Conservation (phyloP, 2,329 filamentous ascomycete species). For the Plectosphaerella plurivora region DNA sequence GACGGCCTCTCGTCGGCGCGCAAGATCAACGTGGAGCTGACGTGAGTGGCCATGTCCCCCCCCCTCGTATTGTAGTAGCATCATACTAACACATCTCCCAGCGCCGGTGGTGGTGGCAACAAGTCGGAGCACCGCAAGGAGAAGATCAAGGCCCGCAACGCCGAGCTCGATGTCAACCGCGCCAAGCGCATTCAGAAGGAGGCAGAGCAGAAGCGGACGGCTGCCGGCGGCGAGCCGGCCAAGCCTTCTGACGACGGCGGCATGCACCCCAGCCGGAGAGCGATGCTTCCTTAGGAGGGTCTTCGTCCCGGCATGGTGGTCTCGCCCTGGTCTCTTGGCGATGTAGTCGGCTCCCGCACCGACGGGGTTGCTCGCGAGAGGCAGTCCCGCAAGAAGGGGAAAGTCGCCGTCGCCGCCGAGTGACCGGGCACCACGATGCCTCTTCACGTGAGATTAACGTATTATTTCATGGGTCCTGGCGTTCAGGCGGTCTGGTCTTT, state of each 20-base stretch:
- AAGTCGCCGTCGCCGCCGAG: no score
- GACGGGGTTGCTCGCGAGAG: no score
- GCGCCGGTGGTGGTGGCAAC: constrained; percentile 81
- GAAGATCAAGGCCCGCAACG: constrained; percentile 83
- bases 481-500: not conserved
- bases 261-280: constrained; percentile 50
- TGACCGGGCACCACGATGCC: no score
- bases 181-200: constrained; percentile 42
- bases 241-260: constrained; percentile 14
- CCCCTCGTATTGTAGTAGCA: constrained; percentile 3
- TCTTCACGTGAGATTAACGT: not conserved
- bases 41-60: constrained; percentile 49
- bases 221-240: constrained; percentile 17
- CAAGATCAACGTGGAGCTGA: constrained; percentile 90
- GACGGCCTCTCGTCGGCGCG: constrained; percentile 52
- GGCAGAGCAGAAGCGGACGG: constrained; percentile 29
- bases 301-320: no score
- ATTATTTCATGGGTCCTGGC: not conserved
- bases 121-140: constrained; percentile 67
- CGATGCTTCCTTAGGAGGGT: constrained; percentile 13
- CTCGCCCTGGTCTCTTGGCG: no score
- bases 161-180: constrained; percentile 69
- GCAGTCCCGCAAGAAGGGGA: no score
- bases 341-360: no score
- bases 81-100: constrained; percentile 23